Evolutionary conservation across 169 alveolate genomes (phyloP), one percentile per base, ranked within the genome.

Genomic region (Nephromyces sp.): DNA sequence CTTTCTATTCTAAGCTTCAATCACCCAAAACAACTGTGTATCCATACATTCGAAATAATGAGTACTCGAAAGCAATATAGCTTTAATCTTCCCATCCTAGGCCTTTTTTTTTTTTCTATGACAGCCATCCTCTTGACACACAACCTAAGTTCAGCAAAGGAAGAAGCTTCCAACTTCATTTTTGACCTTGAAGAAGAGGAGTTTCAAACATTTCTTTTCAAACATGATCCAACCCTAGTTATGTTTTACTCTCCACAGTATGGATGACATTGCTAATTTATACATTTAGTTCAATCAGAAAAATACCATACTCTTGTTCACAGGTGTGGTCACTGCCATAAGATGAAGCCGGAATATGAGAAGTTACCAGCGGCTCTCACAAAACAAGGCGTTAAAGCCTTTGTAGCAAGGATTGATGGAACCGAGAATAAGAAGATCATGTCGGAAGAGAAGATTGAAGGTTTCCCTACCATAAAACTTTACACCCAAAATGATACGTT

Each of bases 311-410:
- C 3, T 66, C 3, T 4, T 24, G 25, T 6, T n/a, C 21, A 0
- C 73, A 73, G 94, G 94, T 92, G 97, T 65, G 94, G 91, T 6
- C 93, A 88, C 84, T 92, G 97, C 71, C 86, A 91, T 78, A 64
- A 79, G 22, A 53, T 92, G 52, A 89, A 87, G 32, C 92, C 93
- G 34, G 92, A 90, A 72, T 92, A 80, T 78, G 92, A 85, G 76
- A 79, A 84, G 75, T 84, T 87, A 4, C 91, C 92, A 0, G 27
- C 31, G 32, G 33, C 29, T 63, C 52, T 80, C 31, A 52, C 53
- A 72, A 71, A 62, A 34, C 64, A 63, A 29, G 83, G 80, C 34
- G 52, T 29, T 52, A 65, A 53, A 35, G 32, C 68, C 22, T 57
- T 71, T 3, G 43, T 82, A 51, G 88, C 77, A 0, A 70, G 80